Conservation (phyloP, 805 yeast species). For the Blastobotrys americana region DNA sequence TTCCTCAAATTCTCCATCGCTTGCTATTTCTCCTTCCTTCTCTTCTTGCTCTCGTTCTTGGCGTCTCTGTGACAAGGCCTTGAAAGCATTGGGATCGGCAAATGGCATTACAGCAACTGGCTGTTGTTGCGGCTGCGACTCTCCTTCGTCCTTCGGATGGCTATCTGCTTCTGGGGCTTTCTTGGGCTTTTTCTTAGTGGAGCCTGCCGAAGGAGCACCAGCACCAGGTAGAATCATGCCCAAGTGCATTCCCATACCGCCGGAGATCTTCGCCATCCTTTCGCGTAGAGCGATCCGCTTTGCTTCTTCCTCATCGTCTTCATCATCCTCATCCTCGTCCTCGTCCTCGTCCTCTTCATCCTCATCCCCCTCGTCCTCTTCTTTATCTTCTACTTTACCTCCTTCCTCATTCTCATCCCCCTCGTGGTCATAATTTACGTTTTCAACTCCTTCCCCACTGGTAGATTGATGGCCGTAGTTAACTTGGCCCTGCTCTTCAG, state of each 20-base stretch:
- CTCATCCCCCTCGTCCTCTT: constrained; percentile 12
- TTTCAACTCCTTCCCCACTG: not conserved
- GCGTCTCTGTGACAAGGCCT: too few species aligned
- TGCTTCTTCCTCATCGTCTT: constrained; percentile 42
- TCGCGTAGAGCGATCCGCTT: constrained; percentile 73
- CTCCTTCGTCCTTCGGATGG: constrained; percentile 20
- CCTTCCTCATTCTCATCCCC: constrained; percentile 5
- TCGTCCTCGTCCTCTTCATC: constrained; percentile 27
- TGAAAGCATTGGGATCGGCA: constrained; percentile 34
- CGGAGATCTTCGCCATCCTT: constrained; percentile 93
- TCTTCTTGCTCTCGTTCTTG: constrained; percentile 12
- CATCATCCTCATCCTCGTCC: constrained; percentile 30
- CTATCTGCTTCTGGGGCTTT: constrained; percentile 19
- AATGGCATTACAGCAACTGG: constrained; percentile 52
- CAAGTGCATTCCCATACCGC: constrained; percentile 49
- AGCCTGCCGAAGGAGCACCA: constrained; percentile 24
- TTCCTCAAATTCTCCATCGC: constrained; percentile 7
- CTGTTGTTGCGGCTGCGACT: constrained; percentile 18
- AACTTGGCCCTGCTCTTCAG: constrained; percentile 3
- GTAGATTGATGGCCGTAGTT: not conserved
- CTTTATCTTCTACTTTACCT: constrained; percentile 20
- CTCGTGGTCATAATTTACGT: too few species aligned
- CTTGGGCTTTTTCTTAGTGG: constrained; percentile 25
- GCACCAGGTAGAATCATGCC: constrained; percentile 20
- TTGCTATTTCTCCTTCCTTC: constrained; percentile 7